Evolutionary conservation across 352 stramenopile species (phyloP), one percentile per base, ranked within the genome.

Genomic region (Thalassiosira hispida): DNA sequence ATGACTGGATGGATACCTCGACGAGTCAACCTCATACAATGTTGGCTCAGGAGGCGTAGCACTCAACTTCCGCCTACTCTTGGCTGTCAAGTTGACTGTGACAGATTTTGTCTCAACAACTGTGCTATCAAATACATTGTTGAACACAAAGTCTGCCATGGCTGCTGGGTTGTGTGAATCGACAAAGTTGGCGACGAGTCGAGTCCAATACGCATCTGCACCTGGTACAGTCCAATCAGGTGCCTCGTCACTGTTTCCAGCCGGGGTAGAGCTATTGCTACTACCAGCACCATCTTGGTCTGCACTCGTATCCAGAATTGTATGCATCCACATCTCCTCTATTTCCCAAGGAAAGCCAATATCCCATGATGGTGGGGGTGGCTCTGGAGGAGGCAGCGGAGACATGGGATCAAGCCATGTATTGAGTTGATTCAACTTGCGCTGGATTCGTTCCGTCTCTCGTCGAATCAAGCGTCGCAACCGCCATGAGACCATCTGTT

Each of bases 301-400:
- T 16, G 5, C 42, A 22, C 12, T 22, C 12, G 12, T 22, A 16
- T 51, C 42, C 12, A n/a, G 12, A 23, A 51, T 51, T n/a, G 42
- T 51, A 16, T 51, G 12, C 12, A 51, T 6, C 18, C 12, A 51
- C 12, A 4, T 18, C n/a, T n/a, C 12, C 5, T 22, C 18, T 22
- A 2, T 51, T n/a, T 51, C 42, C 42, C 42, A 51, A 51, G 12
- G 42, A 23, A 23, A 31, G 18, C 47, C 18, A 56, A n/a, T 8
- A 8, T 27, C 23, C 47, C 47, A 56, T 7, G 14, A 14, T 5
- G 16, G 2, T 27, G 51, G 51, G 18, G 51, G 51, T 38, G 51
- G 51, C 27, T 59, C 51, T 40, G 51, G 51, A 59, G 51, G 51
- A 40, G 51, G 51, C 20, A 59, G 25, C 18, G 51, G 51, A 5